Evolutionary conservation across 108 stramenopile genomes (phyloP), one percentile per base, ranked within the genome.

Genomic region (Nitzschia inconspicua): DNA sequence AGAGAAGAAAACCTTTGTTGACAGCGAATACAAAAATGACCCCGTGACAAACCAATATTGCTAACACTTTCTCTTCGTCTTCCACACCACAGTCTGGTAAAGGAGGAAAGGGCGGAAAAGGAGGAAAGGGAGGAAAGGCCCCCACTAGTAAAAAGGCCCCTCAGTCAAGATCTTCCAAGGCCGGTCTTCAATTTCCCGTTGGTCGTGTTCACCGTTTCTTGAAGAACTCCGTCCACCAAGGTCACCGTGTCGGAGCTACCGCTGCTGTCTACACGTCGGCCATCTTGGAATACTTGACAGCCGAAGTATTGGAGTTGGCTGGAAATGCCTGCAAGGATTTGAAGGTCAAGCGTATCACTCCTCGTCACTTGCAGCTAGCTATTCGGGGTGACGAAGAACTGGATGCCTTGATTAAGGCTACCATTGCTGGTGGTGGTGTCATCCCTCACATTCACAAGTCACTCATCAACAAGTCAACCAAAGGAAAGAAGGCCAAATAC

Each of bases 301-400:
- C 98, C 19, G 98, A 99, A 74, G 98, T 98, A 44, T 85, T 99
- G 50, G 98, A 99, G 88, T 76, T 99, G 50, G 98, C 98, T 31
- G 95, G 97, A 19, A 98, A 98, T 71, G 98, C 98, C 35, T 99
- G 97, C 76, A 99, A 99, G 83, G 98, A 99, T 80, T 86, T 99
- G 51, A 99, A 99, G 85, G 96, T 99, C 52, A 99, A 99, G 88
- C 97, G 98, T 86, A 99, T 99, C 85, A 99, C 98, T 23, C 98
- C 98, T 25, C 81, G 98, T 34, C 98, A 99, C 79, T 89, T 99
- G 66, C 96, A 98, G 79, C 88, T 99, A 44, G 98, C 98, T 66
- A 98, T 99, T 77, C 90, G 98, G 44, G 98, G 99, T 52, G 97
- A 98, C 66, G 96, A 98, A 81, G 97, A 98, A 77, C 79, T 98